Percentiles rank a stretch among this genome's conserved stretches.
These are phyloP conservation scores for Neoscytalidium dimidiatum DNA, from an alignment of 2,329 filamentous ascomycete species.

Conservation along the genomic window DNA sequence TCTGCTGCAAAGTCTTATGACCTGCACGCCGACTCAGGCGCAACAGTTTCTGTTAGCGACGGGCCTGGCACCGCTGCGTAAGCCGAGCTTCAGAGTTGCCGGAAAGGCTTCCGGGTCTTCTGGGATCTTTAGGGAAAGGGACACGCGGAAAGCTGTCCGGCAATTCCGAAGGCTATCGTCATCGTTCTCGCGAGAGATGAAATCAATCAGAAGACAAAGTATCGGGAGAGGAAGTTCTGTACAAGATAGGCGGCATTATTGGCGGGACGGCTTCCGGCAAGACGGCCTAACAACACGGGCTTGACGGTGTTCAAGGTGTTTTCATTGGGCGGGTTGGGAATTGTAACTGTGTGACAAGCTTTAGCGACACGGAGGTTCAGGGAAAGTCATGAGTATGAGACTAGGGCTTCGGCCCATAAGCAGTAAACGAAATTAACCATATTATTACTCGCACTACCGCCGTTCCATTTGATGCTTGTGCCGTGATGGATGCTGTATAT, in stretches of 20 bases:
- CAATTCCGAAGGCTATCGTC: slow-evolving; percentile 15
- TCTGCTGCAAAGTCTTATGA: slow-evolving; percentile 45
- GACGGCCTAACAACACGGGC: slow-evolving; percentile 8
- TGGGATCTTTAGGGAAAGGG: slow-evolving; percentile 11
- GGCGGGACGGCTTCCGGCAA: slow-evolving; percentile 8
- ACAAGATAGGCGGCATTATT: slow-evolving; percentile 12
- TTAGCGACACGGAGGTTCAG: slow-evolving; percentile 14
- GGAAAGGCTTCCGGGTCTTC: slow-evolving; percentile 16
- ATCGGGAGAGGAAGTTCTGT: slow-evolving; percentile 11
- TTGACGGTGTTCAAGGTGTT: slow-evolving; percentile 5
- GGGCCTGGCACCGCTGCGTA: slow-evolving; percentile 47
- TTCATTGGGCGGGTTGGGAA: slow-evolving; percentile 6
- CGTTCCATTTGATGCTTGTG: not conserved
- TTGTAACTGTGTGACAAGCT: slow-evolving; percentile 18
- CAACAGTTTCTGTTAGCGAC: slow-evolving; percentile 49
- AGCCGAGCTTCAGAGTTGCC: slow-evolving; percentile 28
- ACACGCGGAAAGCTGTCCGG: slow-evolving; percentile 16
- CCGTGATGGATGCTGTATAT: not conserved
- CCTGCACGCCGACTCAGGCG: slow-evolving; percentile 50
- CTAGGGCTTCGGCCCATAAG: not conserved
- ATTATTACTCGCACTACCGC: not conserved
- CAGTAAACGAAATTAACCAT: slow-evolving; percentile 3
- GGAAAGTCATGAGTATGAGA: slow-evolving; percentile 18
- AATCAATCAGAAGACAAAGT: slow-evolving; percentile 4
- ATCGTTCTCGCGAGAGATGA: not conserved